Base-by-base conservation (phyloP, 2,329 filamentous ascomycete genomes). In the Aspergillus phoenicis region DNA sequence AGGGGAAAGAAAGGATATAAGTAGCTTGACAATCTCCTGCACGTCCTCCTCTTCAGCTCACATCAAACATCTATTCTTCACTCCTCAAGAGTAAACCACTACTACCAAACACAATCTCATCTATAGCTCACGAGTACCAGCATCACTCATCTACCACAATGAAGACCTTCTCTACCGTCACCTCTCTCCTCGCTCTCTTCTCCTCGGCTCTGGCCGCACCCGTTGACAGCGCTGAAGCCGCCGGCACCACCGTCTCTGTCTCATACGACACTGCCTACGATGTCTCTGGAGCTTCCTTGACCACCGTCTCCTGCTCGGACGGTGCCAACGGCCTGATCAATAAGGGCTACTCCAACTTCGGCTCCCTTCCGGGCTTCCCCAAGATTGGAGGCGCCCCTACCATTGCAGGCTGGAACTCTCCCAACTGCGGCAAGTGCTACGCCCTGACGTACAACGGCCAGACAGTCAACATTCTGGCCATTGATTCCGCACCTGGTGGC, bases 181-280 rank as follows among this genome's bases (percentile, higher is more conserved):
- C 64, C 48, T 61, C 69, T 57, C 30, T 71, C 36, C 30, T 73
- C 63, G 53, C 63, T 47, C 59, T 72, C 52, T 62, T 65, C 47
- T 60, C 65, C 45, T 63, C 64, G 30, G 64, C 72, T 36, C 66
- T 65, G 26, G 68, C 69, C n/a, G 59, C 65, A 15, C 66, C 66
- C 39, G 60, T 62, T 26, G 58, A 68, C 20, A 36, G 65, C 24
- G 52, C 64, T 7, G 54, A 36, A 7, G 41, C 63, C 17, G 56
- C 45, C 17, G 60, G 57, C 36, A 59, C 65, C 36, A 52, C 59
- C 17, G 66, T 79, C 54, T 75, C 71, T 75, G 89, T 93, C 70
- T 89, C 88, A 65, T 94, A 88, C 77, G 90, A 93, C 78, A 77
- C 79, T 20, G 86, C 83, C 71, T 95, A 91, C 78, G 90, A 93